A percentile compares a stretch with the other conserved stretches of the same genome.
phyloP scores from a whole-genome alignment of 768 basidiomycete species.

The Auriscalpium microsporum region DNA sequence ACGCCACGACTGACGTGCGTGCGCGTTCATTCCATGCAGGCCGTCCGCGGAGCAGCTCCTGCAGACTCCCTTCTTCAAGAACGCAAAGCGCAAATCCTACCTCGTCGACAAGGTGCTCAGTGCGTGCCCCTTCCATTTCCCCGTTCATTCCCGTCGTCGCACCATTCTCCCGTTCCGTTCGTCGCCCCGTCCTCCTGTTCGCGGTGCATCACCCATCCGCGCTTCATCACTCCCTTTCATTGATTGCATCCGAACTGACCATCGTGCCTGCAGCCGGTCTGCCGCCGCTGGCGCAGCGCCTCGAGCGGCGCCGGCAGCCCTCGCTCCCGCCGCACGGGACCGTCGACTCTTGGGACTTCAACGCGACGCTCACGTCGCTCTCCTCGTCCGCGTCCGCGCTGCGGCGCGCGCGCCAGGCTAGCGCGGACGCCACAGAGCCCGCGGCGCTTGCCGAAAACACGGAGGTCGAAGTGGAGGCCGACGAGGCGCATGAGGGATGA shows the following conservation, averaged over 20 bases:
- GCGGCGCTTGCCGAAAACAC: background rate
- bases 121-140: slow-evolving; percentile 20
- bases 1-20: background rate
- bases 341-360: slow-evolving; percentile 79
- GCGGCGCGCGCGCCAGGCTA: background rate
- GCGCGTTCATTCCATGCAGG: slow-evolving; percentile 28
- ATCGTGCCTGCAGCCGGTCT: slow-evolving; percentile 39
- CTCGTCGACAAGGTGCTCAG: slow-evolving; percentile 71
- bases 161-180: background rate
- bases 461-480: background rate
- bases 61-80: slow-evolving; percentile 69
- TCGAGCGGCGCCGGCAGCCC: slow-evolving; percentile 51
- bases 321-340: slow-evolving; percentile 37
- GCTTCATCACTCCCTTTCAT: no score
- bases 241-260: no score
- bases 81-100: slow-evolving; percentile 69
- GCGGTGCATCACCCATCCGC: background rate
- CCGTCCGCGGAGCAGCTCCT: slow-evolving; percentile 76
- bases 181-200: background rate
- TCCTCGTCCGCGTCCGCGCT: background rate
- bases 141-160: background rate
- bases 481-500: background rate
- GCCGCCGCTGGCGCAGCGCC: slow-evolving; percentile 63
- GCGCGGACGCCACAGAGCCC: background rate
- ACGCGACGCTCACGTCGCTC: slow-evolving; percentile 23